Percentiles rank a stretch among this genome's conserved stretches.
These are phyloP conservation scores for Eucalyptus shirleyi DNA, from an alignment of 345 rosid genomes.

Conservation along the genomic window DNA sequence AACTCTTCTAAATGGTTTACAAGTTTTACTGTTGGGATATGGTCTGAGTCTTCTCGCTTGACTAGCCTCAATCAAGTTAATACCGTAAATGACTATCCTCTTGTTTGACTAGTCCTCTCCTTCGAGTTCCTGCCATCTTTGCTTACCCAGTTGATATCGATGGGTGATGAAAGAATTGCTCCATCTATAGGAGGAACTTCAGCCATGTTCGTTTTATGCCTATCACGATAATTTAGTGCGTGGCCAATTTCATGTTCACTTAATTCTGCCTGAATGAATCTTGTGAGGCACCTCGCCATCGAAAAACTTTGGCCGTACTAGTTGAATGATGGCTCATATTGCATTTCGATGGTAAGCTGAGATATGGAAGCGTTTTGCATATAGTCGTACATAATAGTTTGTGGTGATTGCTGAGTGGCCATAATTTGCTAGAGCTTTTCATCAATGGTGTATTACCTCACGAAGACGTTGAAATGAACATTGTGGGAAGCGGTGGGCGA, in stretches of 20 bases:
- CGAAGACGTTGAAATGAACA: not conserved
- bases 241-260: not conserved
- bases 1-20: not conserved
- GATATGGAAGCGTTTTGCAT: not conserved
- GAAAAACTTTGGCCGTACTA: not conserved
- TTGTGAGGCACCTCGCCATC: not conserved
- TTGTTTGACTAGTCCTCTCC: not conserved
- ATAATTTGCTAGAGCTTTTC: not conserved
- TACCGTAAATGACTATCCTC: not conserved
- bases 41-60: not conserved
- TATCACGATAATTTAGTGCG: not conserved
- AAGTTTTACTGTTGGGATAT: not conserved
- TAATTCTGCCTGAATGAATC: not conserved
- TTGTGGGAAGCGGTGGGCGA: not conserved
- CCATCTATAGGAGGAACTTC: not conserved
- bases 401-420: not conserved
- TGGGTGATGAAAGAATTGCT: not conserved
- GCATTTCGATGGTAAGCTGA: not conserved
- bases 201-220: not conserved
- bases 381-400: not conserved
- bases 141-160: not conserved
- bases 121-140: not conserved
- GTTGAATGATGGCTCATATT: not conserved
- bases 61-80: not conserved
- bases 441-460: not conserved